A percentile compares a stretch with the other conserved stretches of the same genome.
These are phyloP conservation scores for Plasmopara viticola DNA, from an alignment of 352 stramenopile species.

Conservation along the genomic window DNA sequence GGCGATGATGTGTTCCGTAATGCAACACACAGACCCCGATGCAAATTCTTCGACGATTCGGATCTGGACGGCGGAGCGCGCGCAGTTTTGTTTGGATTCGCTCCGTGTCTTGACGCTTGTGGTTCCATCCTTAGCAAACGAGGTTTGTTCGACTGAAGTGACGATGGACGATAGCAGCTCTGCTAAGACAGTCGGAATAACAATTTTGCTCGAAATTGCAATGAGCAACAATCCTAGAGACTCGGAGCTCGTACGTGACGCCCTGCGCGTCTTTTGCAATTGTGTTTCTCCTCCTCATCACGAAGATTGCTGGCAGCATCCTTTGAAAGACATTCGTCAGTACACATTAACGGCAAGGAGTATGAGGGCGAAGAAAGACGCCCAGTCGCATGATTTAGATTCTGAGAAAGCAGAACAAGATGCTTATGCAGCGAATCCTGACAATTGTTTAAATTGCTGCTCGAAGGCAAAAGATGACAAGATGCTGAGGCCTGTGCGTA, in stretches of 20 bases:
- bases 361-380: conserved; percentile 50
- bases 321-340: conserved; percentile 78
- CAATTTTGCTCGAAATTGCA: conserved; percentile 71
- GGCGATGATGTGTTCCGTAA: conserved; percentile 53
- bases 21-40: conserved; percentile 50
- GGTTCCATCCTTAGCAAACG: conserved; percentile 52
- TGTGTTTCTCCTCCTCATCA: conserved; percentile 71
- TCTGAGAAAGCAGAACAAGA: conserved; percentile 7
- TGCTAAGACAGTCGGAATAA: conserved; percentile 48
- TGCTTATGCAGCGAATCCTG: conserved; percentile 2
- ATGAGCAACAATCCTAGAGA: conserved; percentile 68
- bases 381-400: conserved; percentile 13
- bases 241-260: conserved; percentile 67
- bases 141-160: conserved; percentile 76
- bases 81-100: conserved; percentile 75
- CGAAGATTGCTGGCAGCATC: conserved; percentile 81
- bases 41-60: conserved; percentile 46
- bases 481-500: conserved; percentile 57
- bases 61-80: conserved; percentile 70
- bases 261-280: conserved; percentile 74
- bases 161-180: conserved; percentile 34
- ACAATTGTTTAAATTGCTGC: conserved; percentile 40
- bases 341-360: conserved; percentile 66
- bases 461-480: conserved; percentile 57
- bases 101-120: conserved; percentile 71